Evolutionary conservation across 164 flowering plant genomes (phyloP).

Genomic region (Paratinospora sagittata): DNA sequence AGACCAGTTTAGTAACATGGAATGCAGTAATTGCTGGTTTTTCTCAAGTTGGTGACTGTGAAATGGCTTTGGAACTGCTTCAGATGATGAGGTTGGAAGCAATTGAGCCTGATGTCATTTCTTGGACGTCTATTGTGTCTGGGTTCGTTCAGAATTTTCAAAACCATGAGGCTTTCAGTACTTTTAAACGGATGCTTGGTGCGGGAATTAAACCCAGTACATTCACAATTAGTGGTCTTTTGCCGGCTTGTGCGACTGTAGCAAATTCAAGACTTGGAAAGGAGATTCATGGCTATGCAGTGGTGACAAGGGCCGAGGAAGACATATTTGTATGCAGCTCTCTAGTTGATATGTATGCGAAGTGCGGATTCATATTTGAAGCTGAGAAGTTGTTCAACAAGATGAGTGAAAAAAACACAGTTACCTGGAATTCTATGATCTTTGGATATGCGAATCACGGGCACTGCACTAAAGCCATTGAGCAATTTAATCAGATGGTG

Average conservation of each 20-base stretch:
- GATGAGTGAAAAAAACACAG: slow-evolving; percentile 41
- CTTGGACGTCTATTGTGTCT: slow-evolving; percentile 80
- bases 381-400: slow-evolving; percentile 46
- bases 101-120: slow-evolving; percentile 54
- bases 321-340: slow-evolving; percentile 67
- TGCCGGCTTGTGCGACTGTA: slow-evolving; percentile 49
- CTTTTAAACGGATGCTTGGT: slow-evolving; percentile 50
- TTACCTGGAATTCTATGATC: slow-evolving; percentile 83
- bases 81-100: slow-evolving; percentile 30
- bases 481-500: slow-evolving; percentile 56
- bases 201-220: slow-evolving; percentile 44
- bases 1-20: slow-evolving; percentile 77
- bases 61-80: slow-evolving; percentile 35
- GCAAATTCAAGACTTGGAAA: slow-evolving; percentile 40
- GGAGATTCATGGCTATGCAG: slow-evolving; percentile 58
- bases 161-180: slow-evolving; percentile 35
- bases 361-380: slow-evolving; percentile 63
- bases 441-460: slow-evolving; percentile 82
- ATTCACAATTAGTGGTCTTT: slow-evolving; percentile 45
- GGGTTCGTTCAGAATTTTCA: slow-evolving; percentile 62
- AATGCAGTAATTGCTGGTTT: slow-evolving; percentile 71
- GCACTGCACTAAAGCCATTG: slow-evolving; percentile 48
- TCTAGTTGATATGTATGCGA: slow-evolving; percentile 80
- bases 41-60: slow-evolving; percentile 34
- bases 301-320: slow-evolving; percentile 44